phyloP scores from a whole-genome alignment of 1,139 yeast genomes.

The Yamadazyma oceani region DNA sequence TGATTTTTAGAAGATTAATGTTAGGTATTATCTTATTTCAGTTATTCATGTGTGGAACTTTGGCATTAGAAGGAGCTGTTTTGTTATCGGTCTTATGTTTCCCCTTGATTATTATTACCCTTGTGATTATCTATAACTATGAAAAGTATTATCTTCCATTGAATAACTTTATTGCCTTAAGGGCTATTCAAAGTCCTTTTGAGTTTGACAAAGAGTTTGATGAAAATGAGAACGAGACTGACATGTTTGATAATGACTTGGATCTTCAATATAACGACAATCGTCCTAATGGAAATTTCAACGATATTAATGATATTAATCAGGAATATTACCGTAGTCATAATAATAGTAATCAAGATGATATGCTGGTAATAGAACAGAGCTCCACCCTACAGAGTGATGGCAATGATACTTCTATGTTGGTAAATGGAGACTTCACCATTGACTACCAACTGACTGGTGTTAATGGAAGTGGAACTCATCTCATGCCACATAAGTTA shows the following conservation, averaged over 20 bases:
- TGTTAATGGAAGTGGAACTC: neutral
- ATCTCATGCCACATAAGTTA: neutral
- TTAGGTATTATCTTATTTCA: slow-evolving; percentile 62
- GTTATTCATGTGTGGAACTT: slow-evolving; percentile 66
- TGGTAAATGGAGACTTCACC: slow-evolving; percentile 21
- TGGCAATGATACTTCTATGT: slow-evolving; percentile 16
- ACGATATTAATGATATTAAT: slow-evolving; percentile 5
- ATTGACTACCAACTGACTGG: slow-evolving; percentile 10
- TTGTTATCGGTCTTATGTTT: slow-evolving; percentile 50
- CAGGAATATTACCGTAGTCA: neutral
- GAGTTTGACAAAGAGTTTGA: slow-evolving; percentile 45
- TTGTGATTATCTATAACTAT: slow-evolving; percentile 53
- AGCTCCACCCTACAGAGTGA: slow-evolving; percentile 4
- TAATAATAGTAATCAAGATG: neutral
- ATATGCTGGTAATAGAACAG: slow-evolving; percentile 6
- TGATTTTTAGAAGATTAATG: slow-evolving; percentile 61
- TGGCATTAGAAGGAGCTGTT: slow-evolving; percentile 63
- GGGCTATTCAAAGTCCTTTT: slow-evolving; percentile 53
- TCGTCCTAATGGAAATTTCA: no score
- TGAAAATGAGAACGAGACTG: slow-evolving; percentile 28
- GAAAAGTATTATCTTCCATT: slow-evolving; percentile 62
- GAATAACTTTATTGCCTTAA: slow-evolving; percentile 59
- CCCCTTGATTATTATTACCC: slow-evolving; percentile 53
- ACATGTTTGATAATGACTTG: slow-evolving; percentile 2
- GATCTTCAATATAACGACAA: no score